Conservation (phyloP, 2,329 filamentous ascomycete species). For the Xenosphaeropsis pyriputrescens region DNA sequence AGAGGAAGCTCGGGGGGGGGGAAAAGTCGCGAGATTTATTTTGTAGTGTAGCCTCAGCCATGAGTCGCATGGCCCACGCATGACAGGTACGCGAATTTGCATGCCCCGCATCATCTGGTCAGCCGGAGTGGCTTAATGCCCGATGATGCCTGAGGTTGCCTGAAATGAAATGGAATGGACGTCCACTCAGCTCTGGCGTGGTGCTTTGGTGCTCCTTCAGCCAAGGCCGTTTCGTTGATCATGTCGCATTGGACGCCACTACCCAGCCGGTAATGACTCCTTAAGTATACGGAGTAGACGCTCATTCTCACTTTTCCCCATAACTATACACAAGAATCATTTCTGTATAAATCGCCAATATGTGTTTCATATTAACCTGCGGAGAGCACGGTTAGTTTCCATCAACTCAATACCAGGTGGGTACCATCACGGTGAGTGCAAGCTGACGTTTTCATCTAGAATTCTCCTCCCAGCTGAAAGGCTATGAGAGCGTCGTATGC, state of each 20-base stretch:
- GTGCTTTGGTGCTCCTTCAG: not conserved
- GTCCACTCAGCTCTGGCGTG: no score
- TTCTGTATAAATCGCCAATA: slow-evolving; percentile 1
- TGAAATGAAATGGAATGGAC: no score
- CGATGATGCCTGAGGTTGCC: no score
- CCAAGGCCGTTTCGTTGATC: not conserved
- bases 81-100: not conserved
- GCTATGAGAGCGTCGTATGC: slow-evolving; percentile 45
- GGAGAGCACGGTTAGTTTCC: slow-evolving; percentile 17
- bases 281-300: no score
- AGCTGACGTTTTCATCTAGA: slow-evolving; percentile 11
- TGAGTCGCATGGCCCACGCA: not conserved
- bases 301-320: no score
- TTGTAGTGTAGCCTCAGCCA: no score
- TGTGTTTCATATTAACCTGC: slow-evolving; percentile 19
- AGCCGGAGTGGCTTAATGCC: slow-evolving; percentile 1
- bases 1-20: slow-evolving; percentile 3
- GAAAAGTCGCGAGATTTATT: slow-evolving; percentile 2
- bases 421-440: not conserved
- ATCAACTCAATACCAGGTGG: not conserved
- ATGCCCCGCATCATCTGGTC: slow-evolving; percentile 2
- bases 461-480: slow-evolving; percentile 22
- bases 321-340: no score
- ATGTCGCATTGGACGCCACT: not conserved
- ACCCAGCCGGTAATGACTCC: not conserved